Percentiles rank a stretch among this genome's conserved stretches.
Conservation (phyloP, 805 yeast genomes). For the Sugiyamaella valdiviana region DNA sequence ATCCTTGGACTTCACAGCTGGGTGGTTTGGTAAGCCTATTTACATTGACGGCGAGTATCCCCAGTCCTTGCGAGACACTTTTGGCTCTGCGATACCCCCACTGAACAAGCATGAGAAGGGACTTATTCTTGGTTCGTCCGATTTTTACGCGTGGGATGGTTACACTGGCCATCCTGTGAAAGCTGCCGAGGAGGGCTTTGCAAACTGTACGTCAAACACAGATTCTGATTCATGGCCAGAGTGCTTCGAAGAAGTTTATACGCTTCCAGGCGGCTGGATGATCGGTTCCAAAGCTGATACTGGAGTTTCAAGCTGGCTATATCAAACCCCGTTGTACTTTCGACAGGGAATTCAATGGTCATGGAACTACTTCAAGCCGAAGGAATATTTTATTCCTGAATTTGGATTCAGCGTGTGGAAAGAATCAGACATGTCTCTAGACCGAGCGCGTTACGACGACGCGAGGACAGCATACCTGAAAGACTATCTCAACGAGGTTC, state of each 20-base stretch:
- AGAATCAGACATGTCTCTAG: slow-evolving; percentile 27
- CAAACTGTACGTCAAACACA: slow-evolving; percentile 25
- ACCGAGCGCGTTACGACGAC: slow-evolving; percentile 30
- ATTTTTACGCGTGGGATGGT: slow-evolving; percentile 34
- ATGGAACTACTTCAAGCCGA: slow-evolving; percentile 27
- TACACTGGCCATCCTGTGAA: slow-evolving; percentile 28
- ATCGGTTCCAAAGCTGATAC: slow-evolving; percentile 21
- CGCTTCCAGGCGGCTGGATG: slow-evolving; percentile 22
- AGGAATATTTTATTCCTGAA: slow-evolving; percentile 29
- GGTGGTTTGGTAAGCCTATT: slow-evolving; percentile 31
- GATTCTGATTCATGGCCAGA: slow-evolving; percentile 27
- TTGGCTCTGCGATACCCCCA: slow-evolving; percentile 20
- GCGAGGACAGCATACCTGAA: slow-evolving; percentile 30
- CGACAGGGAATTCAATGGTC: slow-evolving; percentile 17
- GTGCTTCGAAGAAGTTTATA: slow-evolving; percentile 23
- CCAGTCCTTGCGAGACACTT: slow-evolving; percentile 22
- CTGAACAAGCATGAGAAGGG: slow-evolving; percentile 29
- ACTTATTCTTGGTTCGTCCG: slow-evolving; percentile 26
- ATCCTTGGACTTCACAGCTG: slow-evolving; percentile 26
- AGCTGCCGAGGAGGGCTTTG: slow-evolving; percentile 23
- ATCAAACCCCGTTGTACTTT: slow-evolving; percentile 19
- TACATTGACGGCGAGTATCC: slow-evolving; percentile 32
- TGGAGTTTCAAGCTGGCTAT: slow-evolving; percentile 28
- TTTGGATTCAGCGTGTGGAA: slow-evolving; percentile 34
- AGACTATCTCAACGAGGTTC: slow-evolving; percentile 27